phyloP scores from a whole-genome alignment of 2,329 filamentous ascomycete genomes.

The Diplodia sapinea region DNA sequence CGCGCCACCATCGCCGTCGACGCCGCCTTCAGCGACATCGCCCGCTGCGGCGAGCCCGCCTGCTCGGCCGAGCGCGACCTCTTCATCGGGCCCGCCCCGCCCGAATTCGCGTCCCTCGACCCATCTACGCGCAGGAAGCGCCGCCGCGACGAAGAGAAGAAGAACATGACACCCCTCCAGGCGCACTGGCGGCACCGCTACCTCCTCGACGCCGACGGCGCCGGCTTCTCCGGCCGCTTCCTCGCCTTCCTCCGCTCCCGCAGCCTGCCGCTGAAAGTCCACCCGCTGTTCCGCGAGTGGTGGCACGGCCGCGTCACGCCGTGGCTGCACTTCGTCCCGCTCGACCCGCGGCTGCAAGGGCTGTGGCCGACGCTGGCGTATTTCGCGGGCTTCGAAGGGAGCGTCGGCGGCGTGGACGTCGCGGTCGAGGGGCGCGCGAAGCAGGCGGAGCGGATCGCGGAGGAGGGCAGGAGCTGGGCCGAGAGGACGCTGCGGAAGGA shows the following conservation, averaged over 20 bases:
- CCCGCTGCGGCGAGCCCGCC: conserved; percentile 61
- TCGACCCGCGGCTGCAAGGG: conserved; percentile 73
- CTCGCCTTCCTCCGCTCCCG: conserved; percentile 69
- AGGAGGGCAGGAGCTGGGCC: conserved; percentile 70
- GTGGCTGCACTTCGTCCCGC: conserved; percentile 81
- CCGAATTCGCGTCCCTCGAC: no score
- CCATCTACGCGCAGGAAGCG: conserved; percentile 30
- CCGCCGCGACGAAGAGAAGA: conserved; percentile 34
- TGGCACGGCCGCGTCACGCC: conserved; percentile 74
- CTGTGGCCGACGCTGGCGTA: conserved; percentile 77
- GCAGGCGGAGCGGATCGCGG: conserved; percentile 66
- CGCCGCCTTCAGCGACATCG: conserved; percentile 65
- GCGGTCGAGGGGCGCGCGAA: not conserved
- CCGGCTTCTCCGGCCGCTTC: conserved; percentile 69
- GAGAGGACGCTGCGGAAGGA: conserved; percentile 67
- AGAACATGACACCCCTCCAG: conserved; percentile 54
- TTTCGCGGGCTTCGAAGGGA: conserved; percentile 61
- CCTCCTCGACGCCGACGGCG: conserved; percentile 73
- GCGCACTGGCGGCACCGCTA: conserved; percentile 70
- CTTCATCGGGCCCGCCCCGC: conserved; percentile 35
- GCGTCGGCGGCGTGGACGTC: not conserved
- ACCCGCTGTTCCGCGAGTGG: conserved; percentile 75
- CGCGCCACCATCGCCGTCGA: conserved; percentile 62
- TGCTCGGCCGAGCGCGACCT: conserved; percentile 60
- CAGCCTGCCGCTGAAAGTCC: conserved; percentile 72